Percentiles rank a stretch among this genome's conserved stretches.
Conservation (phyloP, 2,329 filamentous ascomycete species). For the Fusarium subtropicale region DNA sequence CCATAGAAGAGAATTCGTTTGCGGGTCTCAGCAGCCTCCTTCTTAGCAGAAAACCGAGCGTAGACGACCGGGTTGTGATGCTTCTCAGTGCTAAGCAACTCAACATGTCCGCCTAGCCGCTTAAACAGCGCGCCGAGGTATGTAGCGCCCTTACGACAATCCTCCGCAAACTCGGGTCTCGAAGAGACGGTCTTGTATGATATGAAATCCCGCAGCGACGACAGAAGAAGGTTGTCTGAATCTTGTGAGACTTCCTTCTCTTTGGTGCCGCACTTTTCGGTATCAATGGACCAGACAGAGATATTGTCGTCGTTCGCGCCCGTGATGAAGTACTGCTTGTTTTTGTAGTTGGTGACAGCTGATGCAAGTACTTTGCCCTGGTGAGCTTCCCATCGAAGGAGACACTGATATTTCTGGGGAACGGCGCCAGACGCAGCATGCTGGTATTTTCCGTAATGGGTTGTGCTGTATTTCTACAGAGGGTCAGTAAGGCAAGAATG, state of each 20-base stretch:
- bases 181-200: slow-evolving; percentile 93
- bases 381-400: slow-evolving; percentile 84
- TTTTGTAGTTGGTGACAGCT: slow-evolving; percentile 75
- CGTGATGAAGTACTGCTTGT: slow-evolving; percentile 88
- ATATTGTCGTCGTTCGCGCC: slow-evolving; percentile 93
- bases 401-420: slow-evolving; percentile 84
- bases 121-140: slow-evolving; percentile 93
- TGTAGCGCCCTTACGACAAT: slow-evolving; percentile 91
- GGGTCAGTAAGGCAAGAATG: slow-evolving; percentile 1
- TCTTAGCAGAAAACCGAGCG: slow-evolving; percentile 85
- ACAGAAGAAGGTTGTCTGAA: slow-evolving; percentile 68
- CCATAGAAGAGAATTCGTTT: slow-evolving; percentile 97
- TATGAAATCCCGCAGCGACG: slow-evolving; percentile 85
- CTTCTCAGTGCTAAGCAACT: slow-evolving; percentile 86
- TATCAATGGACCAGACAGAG: slow-evolving; percentile 83
- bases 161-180: slow-evolving; percentile 84
- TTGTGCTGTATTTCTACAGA: slow-evolving; percentile 72
- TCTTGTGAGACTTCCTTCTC: slow-evolving; percentile 55
- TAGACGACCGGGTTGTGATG: slow-evolving; percentile 92
- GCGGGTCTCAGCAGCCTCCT: slow-evolving; percentile 70
- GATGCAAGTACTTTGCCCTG: slow-evolving; percentile 89
- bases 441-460: slow-evolving; percentile 70
- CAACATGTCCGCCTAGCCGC: slow-evolving; percentile 87
- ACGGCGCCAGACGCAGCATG: slow-evolving; percentile 62
- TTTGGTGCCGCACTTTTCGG: slow-evolving; percentile 50